A percentile compares a stretch with the other conserved stretches of the same genome.
phyloP scores from a whole-genome alignment of 1,284 basidiomycete species.

The Pyrrhoderma lamaoense region DNA sequence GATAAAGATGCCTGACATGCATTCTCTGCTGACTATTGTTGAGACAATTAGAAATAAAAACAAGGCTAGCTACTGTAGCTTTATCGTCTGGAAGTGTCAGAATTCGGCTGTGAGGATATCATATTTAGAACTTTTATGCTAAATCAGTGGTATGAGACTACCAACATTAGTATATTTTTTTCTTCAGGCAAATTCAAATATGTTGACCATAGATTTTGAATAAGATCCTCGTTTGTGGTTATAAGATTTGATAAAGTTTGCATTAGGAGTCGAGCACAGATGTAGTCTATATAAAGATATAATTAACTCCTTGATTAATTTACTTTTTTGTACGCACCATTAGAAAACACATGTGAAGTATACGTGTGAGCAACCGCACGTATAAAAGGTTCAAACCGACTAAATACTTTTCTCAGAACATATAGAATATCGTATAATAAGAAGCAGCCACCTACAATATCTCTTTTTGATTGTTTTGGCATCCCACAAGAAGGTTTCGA shows the following conservation, averaged over 20 bases:
- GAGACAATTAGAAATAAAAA: conserved; percentile 69
- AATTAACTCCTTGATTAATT: conserved; percentile 4
- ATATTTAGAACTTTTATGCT: neutral
- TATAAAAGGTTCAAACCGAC: conserved; percentile 52
- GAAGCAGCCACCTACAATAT: conserved; percentile 49
- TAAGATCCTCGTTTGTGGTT: conserved; percentile 55
- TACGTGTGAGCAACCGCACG: conserved; percentile 54
- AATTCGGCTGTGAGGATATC: conserved; percentile 49
- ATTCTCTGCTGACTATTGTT: conserved; percentile 44
- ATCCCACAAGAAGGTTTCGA: conserved; percentile 66
- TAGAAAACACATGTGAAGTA: conserved; percentile 53
- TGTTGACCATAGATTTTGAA: conserved; percentile 49
- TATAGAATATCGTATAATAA: conserved; percentile 10
- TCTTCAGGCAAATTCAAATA: conserved; percentile 66
- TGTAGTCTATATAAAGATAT: conserved; percentile 37
- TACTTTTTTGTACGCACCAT: conserved; percentile 36
- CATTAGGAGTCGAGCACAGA: conserved; percentile 50
- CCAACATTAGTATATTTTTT: conserved; percentile 68
- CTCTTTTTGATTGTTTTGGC: conserved; percentile 52
- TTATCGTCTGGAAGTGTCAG: conserved; percentile 59
- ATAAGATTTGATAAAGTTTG: conserved; percentile 72
- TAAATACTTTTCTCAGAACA: neutral
- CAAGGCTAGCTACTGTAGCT: conserved; percentile 55
- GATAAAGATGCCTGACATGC: conserved; percentile 36
- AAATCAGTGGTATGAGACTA: conserved; percentile 25